Evolutionary conservation across 768 basidiomycete genomes (phyloP).

Genomic region (Antrodiella citrinella): DNA sequence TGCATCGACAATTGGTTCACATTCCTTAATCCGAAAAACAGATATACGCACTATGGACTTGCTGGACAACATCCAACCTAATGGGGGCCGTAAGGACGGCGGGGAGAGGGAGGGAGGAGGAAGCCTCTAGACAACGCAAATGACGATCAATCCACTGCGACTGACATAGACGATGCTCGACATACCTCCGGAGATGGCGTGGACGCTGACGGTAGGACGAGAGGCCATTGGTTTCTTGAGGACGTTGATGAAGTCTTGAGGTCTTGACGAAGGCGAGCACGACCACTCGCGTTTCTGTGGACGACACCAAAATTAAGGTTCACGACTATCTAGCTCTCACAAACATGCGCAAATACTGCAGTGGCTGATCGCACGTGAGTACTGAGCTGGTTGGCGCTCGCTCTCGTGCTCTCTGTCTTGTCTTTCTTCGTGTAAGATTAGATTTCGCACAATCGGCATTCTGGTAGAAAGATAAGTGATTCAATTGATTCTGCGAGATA

Average conservation of each 20-base stretch:
- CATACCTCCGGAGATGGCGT: slow-evolving; percentile 66
- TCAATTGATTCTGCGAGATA: too few relatives aligned
- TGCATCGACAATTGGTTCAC: too few relatives aligned
- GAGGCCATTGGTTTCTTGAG: slow-evolving; percentile 45
- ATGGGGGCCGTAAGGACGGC: slow-evolving; percentile 98
- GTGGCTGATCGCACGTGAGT: too few relatives aligned
- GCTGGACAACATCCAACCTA: slow-evolving; percentile 95
- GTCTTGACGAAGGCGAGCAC: background rate
- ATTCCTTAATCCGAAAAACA: too few relatives aligned
- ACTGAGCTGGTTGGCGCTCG: too few relatives aligned
- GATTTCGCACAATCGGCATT: too few relatives aligned
- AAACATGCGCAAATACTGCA: too few relatives aligned
- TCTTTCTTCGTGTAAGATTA: too few relatives aligned
- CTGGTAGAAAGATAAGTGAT: too few relatives aligned
- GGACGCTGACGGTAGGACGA: slow-evolving; percentile 85
- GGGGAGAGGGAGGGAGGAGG: slow-evolving; percentile 84
- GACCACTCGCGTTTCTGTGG: background rate
- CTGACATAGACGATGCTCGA: background rate
- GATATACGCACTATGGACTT: slow-evolving; percentile 91
- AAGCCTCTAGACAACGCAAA: slow-evolving; percentile 48
- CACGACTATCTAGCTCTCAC: background rate
- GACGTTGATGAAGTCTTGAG: background rate
- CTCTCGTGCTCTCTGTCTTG: too few relatives aligned
- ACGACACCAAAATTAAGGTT: slow-evolving; percentile 9
- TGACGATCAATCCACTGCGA: background rate